These are phyloP conservation scores for Pachyrhizus erosus DNA, from an alignment of 306 rosid genomes.

Conservation along the genomic window DNA sequence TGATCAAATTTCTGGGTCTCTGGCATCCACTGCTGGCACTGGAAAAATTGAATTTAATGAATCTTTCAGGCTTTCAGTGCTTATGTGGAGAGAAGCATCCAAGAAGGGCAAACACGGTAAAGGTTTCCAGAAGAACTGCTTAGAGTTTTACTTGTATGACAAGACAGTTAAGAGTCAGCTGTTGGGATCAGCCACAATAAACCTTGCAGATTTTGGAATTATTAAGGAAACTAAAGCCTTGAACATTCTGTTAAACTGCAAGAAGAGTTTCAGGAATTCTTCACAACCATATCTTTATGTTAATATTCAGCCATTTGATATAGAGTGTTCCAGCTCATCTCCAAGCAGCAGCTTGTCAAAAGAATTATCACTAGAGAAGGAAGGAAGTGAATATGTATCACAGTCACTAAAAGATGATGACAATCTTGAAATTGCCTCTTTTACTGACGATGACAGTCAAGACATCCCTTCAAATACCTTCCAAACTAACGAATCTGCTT, in stretches of 20 bases:
- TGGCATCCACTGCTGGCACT: constrained; percentile 43
- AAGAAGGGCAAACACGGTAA: constrained; percentile 55
- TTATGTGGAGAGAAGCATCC: constrained; percentile 59
- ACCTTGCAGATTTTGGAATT: constrained; percentile 75
- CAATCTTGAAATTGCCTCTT: constrained; percentile 65
- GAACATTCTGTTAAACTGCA: constrained; percentile 58
- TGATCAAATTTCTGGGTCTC: constrained; percentile 59
- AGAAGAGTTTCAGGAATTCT: constrained; percentile 64
- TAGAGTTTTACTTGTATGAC: constrained; percentile 76
- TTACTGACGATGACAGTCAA: constrained; percentile 72
- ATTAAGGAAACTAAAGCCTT: constrained; percentile 55
- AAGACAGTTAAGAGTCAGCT: constrained; percentile 65
- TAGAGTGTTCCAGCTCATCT: constrained; percentile 63
- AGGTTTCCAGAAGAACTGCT: constrained; percentile 65
- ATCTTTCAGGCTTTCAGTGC: constrained; percentile 65
- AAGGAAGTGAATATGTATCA: constrained; percentile 59
- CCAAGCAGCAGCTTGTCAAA: constrained; percentile 62
- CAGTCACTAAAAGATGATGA: constrained; percentile 55
- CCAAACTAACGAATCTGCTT: constrained; percentile 50
- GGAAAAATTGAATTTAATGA: constrained; percentile 58
- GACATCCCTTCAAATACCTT: constrained; percentile 52
- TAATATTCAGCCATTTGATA: constrained; percentile 66
- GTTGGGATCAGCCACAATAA: constrained; percentile 66
- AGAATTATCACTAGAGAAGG: constrained; percentile 56
- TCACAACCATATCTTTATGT: constrained; percentile 64